Conservation (phyloP, 176 grass and related monocot genomes). For the Triticum timopheevii region DNA sequence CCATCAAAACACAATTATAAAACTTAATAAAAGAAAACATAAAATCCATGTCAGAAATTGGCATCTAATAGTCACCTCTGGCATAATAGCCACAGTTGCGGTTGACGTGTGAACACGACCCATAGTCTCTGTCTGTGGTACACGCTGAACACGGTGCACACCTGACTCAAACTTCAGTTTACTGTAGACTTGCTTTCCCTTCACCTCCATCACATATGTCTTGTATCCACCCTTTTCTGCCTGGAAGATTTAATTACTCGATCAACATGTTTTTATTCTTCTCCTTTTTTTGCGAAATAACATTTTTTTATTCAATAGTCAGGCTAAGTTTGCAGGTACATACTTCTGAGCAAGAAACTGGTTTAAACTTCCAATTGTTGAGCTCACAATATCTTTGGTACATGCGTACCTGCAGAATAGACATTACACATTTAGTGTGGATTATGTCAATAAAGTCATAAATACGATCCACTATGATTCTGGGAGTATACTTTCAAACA, state of each 20-base stretch:
- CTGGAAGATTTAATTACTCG: slow-evolving; percentile 34
- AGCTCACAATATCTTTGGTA: slow-evolving; percentile 82
- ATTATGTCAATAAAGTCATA: slow-evolving; percentile 11
- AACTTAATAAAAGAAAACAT: neutral
- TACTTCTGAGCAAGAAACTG: slow-evolving; percentile 87
- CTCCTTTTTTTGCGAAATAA: neutral
- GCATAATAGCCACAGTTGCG: slow-evolving; percentile 96
- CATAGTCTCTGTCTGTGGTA: slow-evolving; percentile 88
- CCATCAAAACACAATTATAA: neutral
- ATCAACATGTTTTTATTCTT: neutral
- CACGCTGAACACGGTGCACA: slow-evolving; percentile 94
- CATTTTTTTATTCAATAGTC: slow-evolving; percentile 12
- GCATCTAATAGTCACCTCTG: slow-evolving; percentile 58
- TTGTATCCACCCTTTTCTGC: slow-evolving; percentile 96
- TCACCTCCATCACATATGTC: slow-evolving; percentile 90
- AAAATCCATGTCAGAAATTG: neutral
- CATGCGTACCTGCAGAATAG: slow-evolving; percentile 78
- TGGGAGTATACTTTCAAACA: slow-evolving; percentile 1
- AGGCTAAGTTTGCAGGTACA: slow-evolving; percentile 36
- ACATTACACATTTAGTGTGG: slow-evolving; percentile 10
- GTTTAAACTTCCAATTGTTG: slow-evolving; percentile 69
- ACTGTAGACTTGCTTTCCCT: slow-evolving; percentile 85
- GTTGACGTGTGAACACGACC: slow-evolving; percentile 96
- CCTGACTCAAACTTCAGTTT: slow-evolving; percentile 97
- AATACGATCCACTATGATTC: slow-evolving; percentile 4